Percentiles rank a stretch among this genome's conserved stretches.
Conservation (phyloP, 768 basidiomycete species). For the Pholiota conissans region DNA sequence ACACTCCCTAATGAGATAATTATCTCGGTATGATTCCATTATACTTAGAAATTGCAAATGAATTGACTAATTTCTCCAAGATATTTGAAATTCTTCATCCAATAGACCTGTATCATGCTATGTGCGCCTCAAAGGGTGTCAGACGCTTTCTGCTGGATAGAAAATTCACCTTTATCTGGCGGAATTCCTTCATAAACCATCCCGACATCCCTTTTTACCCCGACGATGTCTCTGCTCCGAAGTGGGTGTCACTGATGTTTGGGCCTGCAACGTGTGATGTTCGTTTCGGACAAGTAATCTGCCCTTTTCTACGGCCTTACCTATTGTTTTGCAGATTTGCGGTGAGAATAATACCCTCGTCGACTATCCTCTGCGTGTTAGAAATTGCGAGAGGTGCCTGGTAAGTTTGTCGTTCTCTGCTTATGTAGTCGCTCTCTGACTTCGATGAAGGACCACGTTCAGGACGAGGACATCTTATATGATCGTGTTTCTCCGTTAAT, state of each 20-base stretch:
- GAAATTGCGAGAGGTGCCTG: neutral
- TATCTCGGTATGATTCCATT: neutral
- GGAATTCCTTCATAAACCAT: neutral
- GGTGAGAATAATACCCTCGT: neutral
- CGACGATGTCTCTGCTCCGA: conserved; percentile 8
- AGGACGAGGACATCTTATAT: neutral
- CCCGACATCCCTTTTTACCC: too few species aligned
- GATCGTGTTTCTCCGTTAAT: neutral
- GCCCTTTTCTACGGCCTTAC: neutral
- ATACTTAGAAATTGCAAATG: neutral
- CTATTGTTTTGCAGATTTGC: neutral
- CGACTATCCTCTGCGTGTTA: neutral
- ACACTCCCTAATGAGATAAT: neutral
- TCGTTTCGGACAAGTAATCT: neutral
- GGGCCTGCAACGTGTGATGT: too few species aligned
- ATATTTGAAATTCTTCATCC: conserved; percentile 31
- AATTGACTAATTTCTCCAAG: conserved; percentile 7
- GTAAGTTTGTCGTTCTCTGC: neutral
- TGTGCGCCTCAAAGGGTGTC: conserved; percentile 24
- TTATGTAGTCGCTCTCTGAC: neutral
- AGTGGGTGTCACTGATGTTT: conserved; percentile 20
- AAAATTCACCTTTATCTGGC: neutral
- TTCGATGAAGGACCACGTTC: neutral
- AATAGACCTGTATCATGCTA: too few species aligned
- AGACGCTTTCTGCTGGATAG: conserved; percentile 3